Evolutionary conservation across 192 early-diverging fungal genomes (phyloP), one percentile per base, ranked within the genome.

Genomic region (Hyaloraphidium curvatum): DNA sequence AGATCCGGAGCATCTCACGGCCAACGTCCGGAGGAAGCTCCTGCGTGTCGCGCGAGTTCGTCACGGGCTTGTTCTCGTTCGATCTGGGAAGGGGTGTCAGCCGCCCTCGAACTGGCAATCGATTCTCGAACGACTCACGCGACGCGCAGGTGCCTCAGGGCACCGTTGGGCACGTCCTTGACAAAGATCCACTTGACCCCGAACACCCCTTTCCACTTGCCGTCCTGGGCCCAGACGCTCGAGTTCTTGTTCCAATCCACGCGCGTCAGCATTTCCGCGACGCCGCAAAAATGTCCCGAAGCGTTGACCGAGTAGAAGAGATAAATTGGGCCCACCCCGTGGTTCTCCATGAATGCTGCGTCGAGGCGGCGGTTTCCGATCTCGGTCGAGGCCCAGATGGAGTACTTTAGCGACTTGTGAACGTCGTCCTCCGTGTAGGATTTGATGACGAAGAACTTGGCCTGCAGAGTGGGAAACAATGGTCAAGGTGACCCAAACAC

Each of bases 1-100:
- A 77, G 17, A 77, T 68, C 26, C 60, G 50, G 2, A 75, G 48
- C 70, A 77, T 59, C 51, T 67, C 57, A 21, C 60, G 65, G 28
- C 75, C 75, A 52, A 74, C 48, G 4, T 64, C 66, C 3, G 54
- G 25, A 26, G 51, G 37, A 2, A 77, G 27, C 31, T 77, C 73
- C 33, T 77, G 75, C 4, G 75, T 77, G 48, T 77, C 75, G 0
- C 75, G 65, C n/a, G 65, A 68, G 56, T 77, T 77, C 40, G 72
- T 72, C 11, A 77, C 68, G 5, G 75, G 70, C 51, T 75, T 75
- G 56, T 70, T 68, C 39, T 76, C 70, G 41, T 75, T 75, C 17
- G 60, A 33, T 27, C 63, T 68, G 57, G 3, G 17, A 59, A 63
- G 22, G 55, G 30, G n/a, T n/a, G n/a, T n/a, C n/a, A n/a, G n/a